phyloP scores from a whole-genome alignment of 1,139 yeast genomes.

The Kodamaea plutei region DNA sequence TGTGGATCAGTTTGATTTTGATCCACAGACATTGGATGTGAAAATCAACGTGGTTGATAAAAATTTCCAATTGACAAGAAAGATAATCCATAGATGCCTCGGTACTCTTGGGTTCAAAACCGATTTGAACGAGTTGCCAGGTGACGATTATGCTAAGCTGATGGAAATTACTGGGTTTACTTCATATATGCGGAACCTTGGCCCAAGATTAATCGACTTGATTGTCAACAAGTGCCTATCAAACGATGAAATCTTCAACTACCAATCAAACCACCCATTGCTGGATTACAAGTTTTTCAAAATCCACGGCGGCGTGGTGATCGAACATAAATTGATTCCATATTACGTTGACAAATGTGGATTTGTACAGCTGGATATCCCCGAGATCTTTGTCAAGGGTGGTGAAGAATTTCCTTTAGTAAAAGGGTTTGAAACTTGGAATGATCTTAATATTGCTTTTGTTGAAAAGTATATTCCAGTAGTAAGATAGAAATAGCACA shows the following conservation, averaged over 20 bases:
- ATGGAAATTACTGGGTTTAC: slow-evolving; percentile 51
- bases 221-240: slow-evolving; percentile 15
- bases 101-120: slow-evolving; percentile 44
- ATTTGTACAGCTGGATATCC: slow-evolving; percentile 26
- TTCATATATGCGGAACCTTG: slow-evolving; percentile 44
- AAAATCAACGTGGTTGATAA: slow-evolving; percentile 17
- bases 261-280: slow-evolving; percentile 5
- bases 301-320: slow-evolving; percentile 41
- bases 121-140: slow-evolving; percentile 1
- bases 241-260: slow-evolving; percentile 8
- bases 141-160: slow-evolving; percentile 9
- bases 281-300: slow-evolving; percentile 12
- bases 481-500: too few species aligned
- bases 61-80: slow-evolving; percentile 17
- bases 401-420: slow-evolving; percentile 22
- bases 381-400: slow-evolving; percentile 15
- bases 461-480: slow-evolving; percentile 19
- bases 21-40: slow-evolving; percentile 13
- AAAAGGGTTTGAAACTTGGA: slow-evolving; percentile 26
- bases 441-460: slow-evolving; percentile 32
- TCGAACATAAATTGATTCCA: slow-evolving; percentile 46
- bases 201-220: slow-evolving; percentile 31
- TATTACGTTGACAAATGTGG: slow-evolving; percentile 43
- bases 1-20: slow-evolving; percentile 9
- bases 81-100: slow-evolving; percentile 22